Base-by-base conservation (phyloP, 2,329 filamentous ascomycete genomes). In the Cladophialophora chaetospira region DNA sequence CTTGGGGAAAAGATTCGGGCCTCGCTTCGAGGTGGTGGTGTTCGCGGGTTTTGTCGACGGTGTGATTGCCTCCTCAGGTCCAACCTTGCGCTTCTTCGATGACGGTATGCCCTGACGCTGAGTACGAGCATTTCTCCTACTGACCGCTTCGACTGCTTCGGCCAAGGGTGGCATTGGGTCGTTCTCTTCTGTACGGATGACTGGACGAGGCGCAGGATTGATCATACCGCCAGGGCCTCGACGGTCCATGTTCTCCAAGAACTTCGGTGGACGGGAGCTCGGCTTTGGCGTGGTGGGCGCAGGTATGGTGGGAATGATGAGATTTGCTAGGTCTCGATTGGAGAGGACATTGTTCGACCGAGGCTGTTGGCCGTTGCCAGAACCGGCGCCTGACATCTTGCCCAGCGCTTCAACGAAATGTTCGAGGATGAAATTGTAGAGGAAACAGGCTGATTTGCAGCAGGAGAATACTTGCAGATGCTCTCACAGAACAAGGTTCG, bases 161-260 rank as follows among this genome's bases (percentile, higher is more conserved):
- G 26, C 9, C 17, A 48, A 19, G 9, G 19, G 21, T 23, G 29
- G 45, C 19, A 19, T 10, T 3, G 45, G 29, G 9, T 33, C 33
- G 13, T 36, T 48, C 33, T 35, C 45, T n/a, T 48, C 29, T n/a
- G 29, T 36, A 23, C 45, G 45, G 15, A 48, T 48, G 29, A 31
- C 17, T 4, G 29, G 45, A 35, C 17, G 29, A 36, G 26, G 44
- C 5, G 45, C 45, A 8, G 45, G 19, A 23, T 5, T 11, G 28
- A 48, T 36, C 45, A 46, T 33, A n/a, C 31, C 31, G n/a, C n/a
- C n/a, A 11, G 10, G 3, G 3, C 3, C n/a, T 33, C 31, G 31
- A 3, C 31, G 31, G 31, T 33, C 31, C 3, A 33, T 33, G n/a
- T 9, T n/a, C 10, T 33, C n/a, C 31, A 33, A 33, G 6, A 33